phyloP scores from a whole-genome alignment of 1,284 basidiomycete species.

The Chondrostereum purpureum region DNA sequence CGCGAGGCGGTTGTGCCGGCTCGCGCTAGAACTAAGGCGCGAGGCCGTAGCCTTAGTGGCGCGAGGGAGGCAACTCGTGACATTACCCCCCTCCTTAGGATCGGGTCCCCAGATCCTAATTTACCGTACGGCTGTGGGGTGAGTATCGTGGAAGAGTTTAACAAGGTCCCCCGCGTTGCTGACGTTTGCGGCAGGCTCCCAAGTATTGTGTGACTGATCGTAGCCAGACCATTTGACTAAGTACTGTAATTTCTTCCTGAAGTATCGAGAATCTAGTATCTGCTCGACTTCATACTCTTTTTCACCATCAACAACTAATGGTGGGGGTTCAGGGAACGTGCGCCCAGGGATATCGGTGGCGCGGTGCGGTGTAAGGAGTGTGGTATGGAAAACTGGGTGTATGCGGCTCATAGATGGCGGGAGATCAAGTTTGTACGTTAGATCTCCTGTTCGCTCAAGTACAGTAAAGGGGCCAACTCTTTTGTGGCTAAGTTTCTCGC shows the following conservation, averaged over 20 bases:
- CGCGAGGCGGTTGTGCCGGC: no score
- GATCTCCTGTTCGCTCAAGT: conserved; percentile 16
- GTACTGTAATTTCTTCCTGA: background rate
- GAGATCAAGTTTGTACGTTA: conserved; percentile 25
- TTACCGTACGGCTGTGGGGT: no score
- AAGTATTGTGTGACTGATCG: no score
- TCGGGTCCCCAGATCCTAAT: no score
- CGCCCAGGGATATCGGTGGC: background rate
- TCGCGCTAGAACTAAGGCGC: no score
- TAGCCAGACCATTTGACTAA: conserved; percentile 14
- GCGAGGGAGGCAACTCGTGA: no score
- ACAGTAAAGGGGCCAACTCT: conserved; percentile 29
- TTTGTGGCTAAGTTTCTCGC: conserved; percentile 3
- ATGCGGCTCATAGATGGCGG: conserved; percentile 21
- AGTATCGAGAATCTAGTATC: background rate
- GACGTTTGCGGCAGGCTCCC: no score
- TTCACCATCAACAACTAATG: conserved; percentile 5
- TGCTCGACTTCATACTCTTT: conserved; percentile 5
- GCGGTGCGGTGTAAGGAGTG: conserved; percentile 15
- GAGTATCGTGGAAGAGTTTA: no score
- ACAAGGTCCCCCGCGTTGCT: no score
- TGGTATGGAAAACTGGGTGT: conserved; percentile 31
- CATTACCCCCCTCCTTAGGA: no score
- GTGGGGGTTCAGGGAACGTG: conserved; percentile 2
- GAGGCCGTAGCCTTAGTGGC: no score